Evolutionary conservation across 192 early-diverging fungal genomes (phyloP).

Genomic region (Podila minutissima): DNA sequence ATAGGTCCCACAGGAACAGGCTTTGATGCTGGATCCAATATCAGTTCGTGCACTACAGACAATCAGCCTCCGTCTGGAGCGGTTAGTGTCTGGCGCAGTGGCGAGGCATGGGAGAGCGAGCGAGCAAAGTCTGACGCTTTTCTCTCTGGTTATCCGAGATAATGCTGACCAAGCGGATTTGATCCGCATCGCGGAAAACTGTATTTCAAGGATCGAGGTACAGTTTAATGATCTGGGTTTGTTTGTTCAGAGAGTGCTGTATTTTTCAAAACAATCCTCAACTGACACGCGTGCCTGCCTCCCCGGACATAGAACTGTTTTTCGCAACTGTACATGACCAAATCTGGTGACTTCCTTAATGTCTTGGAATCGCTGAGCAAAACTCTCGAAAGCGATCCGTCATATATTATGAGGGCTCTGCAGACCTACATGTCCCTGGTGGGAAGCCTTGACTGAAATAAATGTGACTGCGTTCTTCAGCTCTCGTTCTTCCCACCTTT

Average conservation of each 20-base stretch:
- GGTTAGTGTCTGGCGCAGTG: conserved; percentile 53
- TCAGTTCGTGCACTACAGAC: conserved; percentile 57
- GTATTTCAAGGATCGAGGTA: conserved; percentile 71
- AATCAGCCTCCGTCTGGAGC: conserved; percentile 68
- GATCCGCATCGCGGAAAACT: conserved; percentile 60
- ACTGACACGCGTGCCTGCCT: background rate
- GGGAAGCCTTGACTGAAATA: too few relatives aligned
- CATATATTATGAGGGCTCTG: conserved; percentile 67
- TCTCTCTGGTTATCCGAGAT: conserved; percentile 54
- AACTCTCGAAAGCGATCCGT: conserved; percentile 65
- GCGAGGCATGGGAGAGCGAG: conserved; percentile 35
- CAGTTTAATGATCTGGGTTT: background rate
- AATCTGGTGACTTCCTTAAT: conserved; percentile 61
- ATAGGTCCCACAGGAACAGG: conserved; percentile 10
- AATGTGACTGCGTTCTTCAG: too few relatives aligned
- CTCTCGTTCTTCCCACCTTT: too few relatives aligned
- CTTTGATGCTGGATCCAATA: conserved; percentile 50
- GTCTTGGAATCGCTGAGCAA: conserved; percentile 68
- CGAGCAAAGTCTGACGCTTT: conserved; percentile 40
- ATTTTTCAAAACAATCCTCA: background rate
- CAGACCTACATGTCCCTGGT: conserved; percentile 63
- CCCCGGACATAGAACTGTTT: conserved; percentile 63
- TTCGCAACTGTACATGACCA: conserved; percentile 65
- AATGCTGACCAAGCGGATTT: conserved; percentile 62
- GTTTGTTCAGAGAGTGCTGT: background rate